Evolutionary conservation across 1,284 basidiomycete genomes (phyloP).

Genomic region (Pyrrhoderma lamaoense): DNA sequence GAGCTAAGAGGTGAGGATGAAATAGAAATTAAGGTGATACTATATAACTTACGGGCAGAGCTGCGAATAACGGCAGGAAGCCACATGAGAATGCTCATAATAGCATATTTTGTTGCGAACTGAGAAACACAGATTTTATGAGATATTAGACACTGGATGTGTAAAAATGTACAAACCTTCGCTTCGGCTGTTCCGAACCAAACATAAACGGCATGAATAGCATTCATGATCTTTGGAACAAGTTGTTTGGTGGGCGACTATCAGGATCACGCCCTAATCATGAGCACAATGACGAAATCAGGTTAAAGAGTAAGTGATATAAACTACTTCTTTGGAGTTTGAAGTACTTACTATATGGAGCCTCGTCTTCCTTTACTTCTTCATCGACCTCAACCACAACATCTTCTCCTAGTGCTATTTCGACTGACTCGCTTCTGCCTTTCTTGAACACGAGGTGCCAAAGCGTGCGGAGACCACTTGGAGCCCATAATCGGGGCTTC

Average conservation of each 20-base stretch:
- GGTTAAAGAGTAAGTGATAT: neutral
- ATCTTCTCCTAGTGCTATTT: constrained; percentile 16
- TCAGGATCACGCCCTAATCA: constrained; percentile 43
- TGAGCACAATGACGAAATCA: no score
- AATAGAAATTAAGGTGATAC: no score
- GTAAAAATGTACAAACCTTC: constrained; percentile 27
- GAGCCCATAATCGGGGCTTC: constrained; percentile 42
- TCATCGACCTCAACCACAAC: constrained; percentile 7
- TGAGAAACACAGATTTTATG: constrained; percentile 21
- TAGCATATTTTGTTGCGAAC: constrained; percentile 52
- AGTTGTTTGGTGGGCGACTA: constrained; percentile 38
- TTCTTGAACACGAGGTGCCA: constrained; percentile 30
- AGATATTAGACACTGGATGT: no score
- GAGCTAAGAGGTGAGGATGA: no score
- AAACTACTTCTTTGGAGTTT: neutral
- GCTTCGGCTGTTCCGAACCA: constrained; percentile 41
- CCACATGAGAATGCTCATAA: constrained; percentile 51
- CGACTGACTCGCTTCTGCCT: constrained; percentile 22
- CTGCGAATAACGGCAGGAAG: constrained; percentile 40
- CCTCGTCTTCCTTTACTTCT: constrained; percentile 17
- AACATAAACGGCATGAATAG: constrained; percentile 30
- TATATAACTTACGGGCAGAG: constrained; percentile 37
- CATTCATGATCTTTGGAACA: constrained; percentile 33
- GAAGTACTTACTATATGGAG: constrained; percentile 30
- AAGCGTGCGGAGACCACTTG: constrained; percentile 39